Evolutionary conservation across 1,284 basidiomycete genomes (phyloP), one percentile per base, ranked within the genome.

Genomic region (Cutaneotrichosporon mucoides): DNA sequence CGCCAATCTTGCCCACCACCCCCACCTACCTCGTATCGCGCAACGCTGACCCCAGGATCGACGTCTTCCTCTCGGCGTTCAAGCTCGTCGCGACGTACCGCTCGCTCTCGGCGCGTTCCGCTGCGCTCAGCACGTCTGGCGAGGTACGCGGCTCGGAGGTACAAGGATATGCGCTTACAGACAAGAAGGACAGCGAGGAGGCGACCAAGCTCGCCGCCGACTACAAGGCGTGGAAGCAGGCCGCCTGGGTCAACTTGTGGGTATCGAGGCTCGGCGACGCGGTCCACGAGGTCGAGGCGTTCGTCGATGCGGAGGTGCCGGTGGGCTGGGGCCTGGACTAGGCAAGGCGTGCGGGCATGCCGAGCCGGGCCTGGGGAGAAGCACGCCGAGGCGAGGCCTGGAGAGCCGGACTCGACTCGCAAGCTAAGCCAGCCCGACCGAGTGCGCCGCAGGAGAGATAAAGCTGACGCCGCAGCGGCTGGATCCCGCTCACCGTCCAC

Each of bases 401-500:
- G 24, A 24, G 24, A 24, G 24, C 24, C 24, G 24, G 24, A 24
- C 24, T 24, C 24, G 24, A 24, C 24, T 24, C 24, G 24, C 24
- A 24, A 24, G 24, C 24, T 24, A 24, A 24, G 24, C 24, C 24
- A 24, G 24, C 24, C 24, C 24, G 24, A 24, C 24, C 24, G 15
- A 44, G 15, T 37, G 7, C 6, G 6, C 36, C 6, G 33, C 3
- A 24, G 6, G n/a, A 4, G 16, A 38, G 34, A 7, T 35, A 5
- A 16, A 36, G 16, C 24, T 13, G 1, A 16, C 44, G 16, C 12
- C 6, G 24, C 60, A 76, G 73, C 50, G 76, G 69, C 36, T 79
- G 75, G 53, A 69, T 75, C 7, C 77, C 77, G 2, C 63, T 79
- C 42, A 79, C 77, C 0, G 45, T 76, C 33, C 77, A 79, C 60